Evolutionary conservation across 1,284 basidiomycete genomes (phyloP).

Genomic region (Ustilago curta): DNA sequence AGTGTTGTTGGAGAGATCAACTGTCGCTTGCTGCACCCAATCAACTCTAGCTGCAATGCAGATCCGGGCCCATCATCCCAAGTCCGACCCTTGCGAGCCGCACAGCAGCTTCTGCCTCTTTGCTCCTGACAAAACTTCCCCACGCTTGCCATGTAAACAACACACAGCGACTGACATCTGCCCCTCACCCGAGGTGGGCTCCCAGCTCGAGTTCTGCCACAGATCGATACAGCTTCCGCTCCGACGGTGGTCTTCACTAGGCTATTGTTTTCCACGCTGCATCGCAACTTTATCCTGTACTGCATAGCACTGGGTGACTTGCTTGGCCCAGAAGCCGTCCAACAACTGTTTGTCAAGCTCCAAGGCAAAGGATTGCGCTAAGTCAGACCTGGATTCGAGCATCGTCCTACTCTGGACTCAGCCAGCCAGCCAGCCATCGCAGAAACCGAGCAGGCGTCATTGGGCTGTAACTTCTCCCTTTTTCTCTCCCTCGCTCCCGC

Average conservation of each 20-base stretch:
- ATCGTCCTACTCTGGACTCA: slow-evolving; percentile 10
- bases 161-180: neutral
- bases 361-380: neutral
- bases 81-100: slow-evolving; percentile 15
- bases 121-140: too few relatives aligned
- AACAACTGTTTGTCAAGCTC: neutral
- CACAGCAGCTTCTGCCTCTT: neutral
- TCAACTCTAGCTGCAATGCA: slow-evolving; percentile 45
- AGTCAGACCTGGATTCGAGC: neutral
- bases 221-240: slow-evolving; percentile 1
- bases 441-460: slow-evolving; percentile 14
- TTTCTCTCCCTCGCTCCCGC: neutral
- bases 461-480: slow-evolving; percentile 26
- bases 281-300: slow-evolving; percentile 1
- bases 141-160: slow-evolving; percentile 2
- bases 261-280: slow-evolving; percentile 4
- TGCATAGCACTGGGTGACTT: neutral
- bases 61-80: slow-evolving; percentile 15
- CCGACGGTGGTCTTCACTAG: slow-evolving; percentile 1
- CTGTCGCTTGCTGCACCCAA: slow-evolving; percentile 9
- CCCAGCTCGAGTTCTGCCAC: neutral
- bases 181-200: neutral
- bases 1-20: neutral
- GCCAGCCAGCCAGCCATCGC: slow-evolving; percentile 23
- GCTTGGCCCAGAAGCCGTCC: neutral